phyloP scores from a whole-genome alignment of 441 rosid genomes.

The Aleurites moluccanus region DNA sequence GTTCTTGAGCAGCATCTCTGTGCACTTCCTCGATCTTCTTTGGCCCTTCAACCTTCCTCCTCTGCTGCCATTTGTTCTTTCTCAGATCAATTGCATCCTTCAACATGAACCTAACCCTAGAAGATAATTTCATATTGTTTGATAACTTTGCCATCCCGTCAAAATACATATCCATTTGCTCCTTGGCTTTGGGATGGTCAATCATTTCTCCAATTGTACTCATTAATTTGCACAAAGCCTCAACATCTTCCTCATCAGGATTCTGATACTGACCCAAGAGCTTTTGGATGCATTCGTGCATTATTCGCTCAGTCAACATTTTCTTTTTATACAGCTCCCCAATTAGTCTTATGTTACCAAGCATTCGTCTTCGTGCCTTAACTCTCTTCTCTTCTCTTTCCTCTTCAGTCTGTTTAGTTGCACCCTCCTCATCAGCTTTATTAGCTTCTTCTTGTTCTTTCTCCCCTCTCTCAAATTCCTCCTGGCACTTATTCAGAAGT shows the following conservation, averaged over 20 bases:
- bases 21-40: slow-evolving; percentile 98
- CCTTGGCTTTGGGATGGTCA: slow-evolving; percentile 73
- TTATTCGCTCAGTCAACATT: slow-evolving; percentile 88
- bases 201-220: slow-evolving; percentile 90
- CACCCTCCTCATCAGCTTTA: slow-evolving; percentile 84
- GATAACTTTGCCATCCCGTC: slow-evolving; percentile 67
- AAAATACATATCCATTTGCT: slow-evolving; percentile 74
- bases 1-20: slow-evolving; percentile 98
- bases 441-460: slow-evolving; percentile 94
- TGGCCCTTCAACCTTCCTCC: slow-evolving; percentile 98
- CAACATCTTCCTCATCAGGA: slow-evolving; percentile 95
- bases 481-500: slow-evolving; percentile 89
- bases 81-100: slow-evolving; percentile 85
- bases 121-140: slow-evolving; percentile 62
- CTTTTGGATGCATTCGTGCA: slow-evolving; percentile 79
- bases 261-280: slow-evolving; percentile 73
- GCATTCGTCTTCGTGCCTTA: slow-evolving; percentile 85
- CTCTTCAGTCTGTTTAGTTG: slow-evolving; percentile 64
- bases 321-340: slow-evolving; percentile 95
- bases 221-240: slow-evolving; percentile 90
- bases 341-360: slow-evolving; percentile 92
- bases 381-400: slow-evolving; percentile 90
- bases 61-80: slow-evolving; percentile 94
- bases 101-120: slow-evolving; percentile 91
- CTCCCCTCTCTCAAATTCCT: slow-evolving; percentile 94